Conservation (phyloP, 495 filamentous ascomycete genomes). For the Podospora sp. region DNA sequence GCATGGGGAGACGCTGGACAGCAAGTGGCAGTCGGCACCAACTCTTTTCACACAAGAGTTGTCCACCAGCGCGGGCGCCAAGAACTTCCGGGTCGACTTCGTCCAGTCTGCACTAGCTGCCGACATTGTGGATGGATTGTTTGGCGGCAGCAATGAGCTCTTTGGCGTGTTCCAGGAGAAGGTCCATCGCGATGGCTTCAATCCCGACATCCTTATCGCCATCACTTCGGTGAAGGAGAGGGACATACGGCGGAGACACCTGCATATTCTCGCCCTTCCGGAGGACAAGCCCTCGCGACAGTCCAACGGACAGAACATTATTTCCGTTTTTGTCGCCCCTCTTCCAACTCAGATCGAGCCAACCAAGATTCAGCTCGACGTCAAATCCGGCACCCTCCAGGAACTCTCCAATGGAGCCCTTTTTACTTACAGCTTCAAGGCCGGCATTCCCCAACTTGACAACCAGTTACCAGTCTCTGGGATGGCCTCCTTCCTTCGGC, state of each 20-base stretch:
- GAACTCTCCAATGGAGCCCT: constrained; percentile 50
- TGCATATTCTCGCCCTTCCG: constrained; percentile 51
- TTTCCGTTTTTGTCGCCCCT: constrained; percentile 34
- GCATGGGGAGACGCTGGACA: constrained; percentile 44
- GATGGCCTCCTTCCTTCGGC: constrained; percentile 53
- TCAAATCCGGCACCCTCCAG: constrained; percentile 57
- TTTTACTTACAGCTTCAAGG: constrained; percentile 53
- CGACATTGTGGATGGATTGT: constrained; percentile 49
- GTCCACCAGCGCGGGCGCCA: constrained; percentile 25
- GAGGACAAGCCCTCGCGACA: constrained; percentile 33
- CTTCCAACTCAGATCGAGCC: constrained; percentile 26
- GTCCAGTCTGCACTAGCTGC: constrained; percentile 40
- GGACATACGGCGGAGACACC: constrained; percentile 29
- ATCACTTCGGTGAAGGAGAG: constrained; percentile 37
- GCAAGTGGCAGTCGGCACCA: constrained; percentile 43
- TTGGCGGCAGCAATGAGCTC: constrained; percentile 42
- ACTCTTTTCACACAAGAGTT: constrained; percentile 43
- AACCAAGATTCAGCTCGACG: constrained; percentile 54
- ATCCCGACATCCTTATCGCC: constrained; percentile 52
- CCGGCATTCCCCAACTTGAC: constrained; percentile 49
- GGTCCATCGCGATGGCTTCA: constrained; percentile 42
- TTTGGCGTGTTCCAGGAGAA: constrained; percentile 44
- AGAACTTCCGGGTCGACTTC: constrained; percentile 41
- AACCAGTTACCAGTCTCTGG: constrained; percentile 40
- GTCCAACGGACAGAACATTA: constrained; percentile 26